These are phyloP conservation scores for Penicillium fuscoglaucum DNA, from an alignment of 2,329 filamentous ascomycete genomes.

Conservation along the genomic window DNA sequence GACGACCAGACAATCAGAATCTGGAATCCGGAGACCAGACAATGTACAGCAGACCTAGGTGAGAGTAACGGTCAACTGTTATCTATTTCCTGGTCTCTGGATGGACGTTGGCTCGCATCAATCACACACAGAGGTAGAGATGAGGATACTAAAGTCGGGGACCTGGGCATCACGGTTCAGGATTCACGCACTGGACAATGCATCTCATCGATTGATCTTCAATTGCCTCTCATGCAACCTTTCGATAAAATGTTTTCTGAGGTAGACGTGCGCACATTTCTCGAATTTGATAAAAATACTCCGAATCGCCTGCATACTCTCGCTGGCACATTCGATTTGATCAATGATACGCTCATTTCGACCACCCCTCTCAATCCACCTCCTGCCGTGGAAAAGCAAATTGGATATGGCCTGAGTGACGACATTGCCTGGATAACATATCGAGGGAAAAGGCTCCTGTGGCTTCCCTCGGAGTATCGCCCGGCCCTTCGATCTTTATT, in stretches of 20 bases:
- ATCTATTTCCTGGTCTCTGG: background rate
- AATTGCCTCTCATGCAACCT: background rate
- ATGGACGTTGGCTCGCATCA: background rate
- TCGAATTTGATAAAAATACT: background rate
- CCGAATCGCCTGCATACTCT: background rate
- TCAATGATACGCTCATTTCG: background rate
- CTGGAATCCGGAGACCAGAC: background rate
- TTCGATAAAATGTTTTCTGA: no score
- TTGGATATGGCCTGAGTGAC: background rate
- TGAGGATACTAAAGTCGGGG: background rate
- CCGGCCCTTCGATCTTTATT: background rate
- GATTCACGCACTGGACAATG: background rate
- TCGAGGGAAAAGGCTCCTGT: background rate
- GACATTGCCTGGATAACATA: background rate
- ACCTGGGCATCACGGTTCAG: background rate
- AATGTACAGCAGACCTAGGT: background rate
- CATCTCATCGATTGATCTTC: background rate
- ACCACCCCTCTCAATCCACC: background rate
- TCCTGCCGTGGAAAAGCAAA: background rate
- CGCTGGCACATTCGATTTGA: background rate
- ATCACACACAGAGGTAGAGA: background rate
- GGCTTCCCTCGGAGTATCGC: background rate
- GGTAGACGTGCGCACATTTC: background rate
- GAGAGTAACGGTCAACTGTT: background rate
- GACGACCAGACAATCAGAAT: background rate